Evolutionary conservation across 1,139 yeast genomes (phyloP), one percentile per base, ranked within the genome.

Genomic region (Eremothecium cymbalariae): DNA sequence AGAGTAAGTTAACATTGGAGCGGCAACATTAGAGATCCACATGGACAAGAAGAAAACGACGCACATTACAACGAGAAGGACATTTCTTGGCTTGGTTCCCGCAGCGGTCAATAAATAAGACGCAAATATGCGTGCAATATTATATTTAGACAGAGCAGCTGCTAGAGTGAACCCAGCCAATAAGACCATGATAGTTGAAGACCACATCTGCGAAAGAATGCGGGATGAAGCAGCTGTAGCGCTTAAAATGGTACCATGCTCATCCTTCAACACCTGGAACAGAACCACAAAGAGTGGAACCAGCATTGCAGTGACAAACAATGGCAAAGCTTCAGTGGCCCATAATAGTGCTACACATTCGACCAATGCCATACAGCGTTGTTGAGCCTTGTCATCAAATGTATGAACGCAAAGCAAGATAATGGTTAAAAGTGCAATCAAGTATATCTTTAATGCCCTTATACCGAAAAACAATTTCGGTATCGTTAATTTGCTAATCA

Each of bases 1-100:
- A 1, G 83, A 74, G 51, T 75, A 78, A 47, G 85, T 77, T 36
- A 79, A 62, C 4, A 78, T 85, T 3, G 88, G 88, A 0, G 85
- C 78, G 1, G 88, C 88, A 34, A 79, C 86, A 48, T 79, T 79
- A 2, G 84, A 77, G 23, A 79, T 78, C 83, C 85, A 78, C 83
- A 78, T 77, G 2, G 84, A 75, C 11, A 79, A 65, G 59, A 78
- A 78, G 37, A 77, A 61, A 0, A 84, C 75, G 24, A 79, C 81
- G 28, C 69, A 62, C 85, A 78, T 78, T 37, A 77, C 70, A 22
- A 82, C 72, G 23, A 78, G 55, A 32, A 78, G 56, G 12, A 78
- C 78, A 28, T 69, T 64, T 40, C 78, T 66, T 19, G 86, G 86
- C 38, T 71, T 74, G 2, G 77, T 72, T 26, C 86, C 86, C 0